phyloP scores from a whole-genome alignment of 257 asterid genomes.

The Knoxia roxburghii region DNA sequence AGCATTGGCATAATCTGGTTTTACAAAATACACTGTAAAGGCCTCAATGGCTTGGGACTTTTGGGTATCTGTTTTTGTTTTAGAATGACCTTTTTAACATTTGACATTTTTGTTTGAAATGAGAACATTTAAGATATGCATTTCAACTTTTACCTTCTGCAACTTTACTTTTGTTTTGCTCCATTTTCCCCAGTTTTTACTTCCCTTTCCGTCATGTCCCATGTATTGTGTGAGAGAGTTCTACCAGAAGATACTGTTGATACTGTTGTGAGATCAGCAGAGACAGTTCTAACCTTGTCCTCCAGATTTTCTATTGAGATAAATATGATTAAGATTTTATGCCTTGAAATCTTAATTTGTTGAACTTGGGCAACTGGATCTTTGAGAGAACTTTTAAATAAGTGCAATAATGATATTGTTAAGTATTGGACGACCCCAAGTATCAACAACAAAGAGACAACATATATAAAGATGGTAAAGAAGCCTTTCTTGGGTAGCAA shows the following conservation, averaged over 20 bases:
- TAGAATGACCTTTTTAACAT: not conserved
- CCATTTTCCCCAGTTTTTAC: not conserved
- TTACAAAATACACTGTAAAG: too few relatives aligned
- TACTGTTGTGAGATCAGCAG: not conserved
- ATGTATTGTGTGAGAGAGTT: not conserved
- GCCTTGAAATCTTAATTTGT: not conserved
- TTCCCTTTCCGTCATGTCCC: not conserved
- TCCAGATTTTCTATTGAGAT: not conserved
- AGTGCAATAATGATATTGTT: not conserved
- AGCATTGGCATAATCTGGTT: constrained; percentile 1
- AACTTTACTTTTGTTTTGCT: not conserved
- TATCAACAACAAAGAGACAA: not conserved
- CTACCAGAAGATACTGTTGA: not conserved
- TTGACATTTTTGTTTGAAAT: not conserved
- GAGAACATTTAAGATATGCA: not conserved
- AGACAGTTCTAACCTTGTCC: too few relatives aligned
- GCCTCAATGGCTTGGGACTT: not conserved
- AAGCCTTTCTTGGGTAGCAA: not conserved
- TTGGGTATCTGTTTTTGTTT: not conserved
- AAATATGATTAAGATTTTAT: not conserved
- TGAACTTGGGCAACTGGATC: not conserved
- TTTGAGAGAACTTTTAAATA: not conserved
- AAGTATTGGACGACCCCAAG: not conserved
- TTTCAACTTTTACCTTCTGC: not conserved
- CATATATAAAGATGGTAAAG: not conserved